phyloP scores from a whole-genome alignment of 768 basidiomycete species.

The Lentinus brumalis region DNA sequence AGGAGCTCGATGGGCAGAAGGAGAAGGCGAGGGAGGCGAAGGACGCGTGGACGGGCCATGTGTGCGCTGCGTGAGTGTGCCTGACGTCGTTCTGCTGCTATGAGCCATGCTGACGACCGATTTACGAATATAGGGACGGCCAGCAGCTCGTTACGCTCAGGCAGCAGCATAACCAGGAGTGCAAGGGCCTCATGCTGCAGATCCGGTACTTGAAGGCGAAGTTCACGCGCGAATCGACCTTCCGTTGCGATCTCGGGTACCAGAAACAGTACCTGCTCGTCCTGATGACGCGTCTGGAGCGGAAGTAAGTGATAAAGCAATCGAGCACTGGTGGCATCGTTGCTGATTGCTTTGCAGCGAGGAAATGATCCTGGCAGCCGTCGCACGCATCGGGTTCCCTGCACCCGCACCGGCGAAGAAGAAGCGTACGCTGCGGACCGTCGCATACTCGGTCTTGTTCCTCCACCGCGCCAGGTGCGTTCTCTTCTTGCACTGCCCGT shows the following conservation, averaged over 20 bases:
- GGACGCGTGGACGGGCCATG: constrained; percentile 55
- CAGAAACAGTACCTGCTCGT: constrained; percentile 89
- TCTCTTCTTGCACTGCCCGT: neutral
- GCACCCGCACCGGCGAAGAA: constrained; percentile 38
- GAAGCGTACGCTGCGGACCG: constrained; percentile 55
- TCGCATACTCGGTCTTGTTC: constrained; percentile 63
- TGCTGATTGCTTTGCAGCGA: constrained; percentile 46
- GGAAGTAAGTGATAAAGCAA: constrained; percentile 50
- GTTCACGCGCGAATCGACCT: constrained; percentile 79
- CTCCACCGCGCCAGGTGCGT: constrained; percentile 64
- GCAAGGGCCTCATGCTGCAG: constrained; percentile 88
- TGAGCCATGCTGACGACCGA: neutral
- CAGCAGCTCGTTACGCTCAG: constrained; percentile 55
- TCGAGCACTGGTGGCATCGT: neutral
- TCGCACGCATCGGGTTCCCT: constrained; percentile 76
- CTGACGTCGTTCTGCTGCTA: neutral
- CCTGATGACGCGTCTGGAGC: constrained; percentile 70
- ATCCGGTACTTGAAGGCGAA: constrained; percentile 92
- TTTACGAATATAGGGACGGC: constrained; percentile 45
- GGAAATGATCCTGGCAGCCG: constrained; percentile 69
- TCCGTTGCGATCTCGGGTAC: constrained; percentile 75
- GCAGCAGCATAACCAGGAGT: constrained; percentile 78
- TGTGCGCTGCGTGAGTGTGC: constrained; percentile 57
- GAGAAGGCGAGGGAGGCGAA: constrained; percentile 48
- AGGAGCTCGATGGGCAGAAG: constrained; percentile 61